Base-by-base conservation (phyloP, 2,329 filamentous ascomycete genomes). In the Neonectria neomacrospora region DNA sequence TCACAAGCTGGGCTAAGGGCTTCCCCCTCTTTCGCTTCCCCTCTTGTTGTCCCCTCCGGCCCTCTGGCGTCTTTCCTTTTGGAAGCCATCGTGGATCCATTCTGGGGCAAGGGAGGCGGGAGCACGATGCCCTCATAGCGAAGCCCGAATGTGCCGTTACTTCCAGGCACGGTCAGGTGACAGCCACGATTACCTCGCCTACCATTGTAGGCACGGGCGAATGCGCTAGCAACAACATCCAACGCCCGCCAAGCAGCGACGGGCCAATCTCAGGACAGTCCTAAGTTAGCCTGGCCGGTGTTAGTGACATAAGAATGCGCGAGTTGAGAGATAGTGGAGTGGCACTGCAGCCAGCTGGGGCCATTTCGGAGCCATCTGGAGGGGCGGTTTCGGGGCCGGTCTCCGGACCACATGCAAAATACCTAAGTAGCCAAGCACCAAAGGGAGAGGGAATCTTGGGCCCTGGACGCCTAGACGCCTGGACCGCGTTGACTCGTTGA, bases 1-100 rank as follows among this genome's bases (percentile, higher is more conserved):
- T 67, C 94, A 97, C 78, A 94, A 94, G 73, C 84, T 99, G 70
- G 89, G 89, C 76, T 97, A 85, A 92, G 51, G 47, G 2, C 30
- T 10, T 12, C 7, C 20, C 16, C 20, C 12, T 34, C 16, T n/a
- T 30, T 32, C 26, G 41, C 14, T 30, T 4, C 16, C 50, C 20
- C 48, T 45, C 14, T 12, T 39, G 28, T 48, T 32, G 10, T 20
- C 10, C 18, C 28, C 28, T 9, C 8, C 8, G 26, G 4, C 18
- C 28, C 28, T 9, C 8, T 14, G 26, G 4, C 28, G 10, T n/a
- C 26, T 11, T 18, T 41, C 5, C 37, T 14, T 5, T 7, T 14
- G n/a, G 47, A 50, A 50, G 47, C 28, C 18, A 50, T 50, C 47
- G 47, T 34, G 50, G 32, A 14, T 44, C 44, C 37, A 23, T 41